These are phyloP conservation scores for Verticillium albo-atrum DNA, from an alignment of 2,329 filamentous ascomycete genomes.

Conservation along the genomic window DNA sequence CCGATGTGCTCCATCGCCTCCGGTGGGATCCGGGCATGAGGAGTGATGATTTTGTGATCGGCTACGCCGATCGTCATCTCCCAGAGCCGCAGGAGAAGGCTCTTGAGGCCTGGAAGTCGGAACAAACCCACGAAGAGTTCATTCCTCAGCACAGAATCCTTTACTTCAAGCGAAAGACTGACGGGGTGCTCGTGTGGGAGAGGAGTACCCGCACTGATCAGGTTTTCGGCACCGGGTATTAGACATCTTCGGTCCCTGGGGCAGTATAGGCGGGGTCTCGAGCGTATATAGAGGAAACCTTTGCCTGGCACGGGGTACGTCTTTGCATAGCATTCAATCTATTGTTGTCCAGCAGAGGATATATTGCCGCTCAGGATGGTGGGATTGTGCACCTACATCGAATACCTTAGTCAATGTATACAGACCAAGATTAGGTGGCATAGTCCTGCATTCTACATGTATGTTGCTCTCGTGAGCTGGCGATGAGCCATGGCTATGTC, in stretches of 20 bases:
- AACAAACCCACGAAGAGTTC: conserved; percentile 62
- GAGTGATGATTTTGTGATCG: conserved; percentile 49
- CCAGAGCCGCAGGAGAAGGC: conserved; percentile 47
- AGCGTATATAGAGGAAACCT: no score
- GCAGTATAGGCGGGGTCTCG: no score
- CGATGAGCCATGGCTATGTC: no score
- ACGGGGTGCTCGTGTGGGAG: conserved; percentile 53
- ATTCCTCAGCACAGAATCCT: conserved; percentile 61
- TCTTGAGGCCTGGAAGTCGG: conserved; percentile 53
- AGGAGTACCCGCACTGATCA: conserved; percentile 45
- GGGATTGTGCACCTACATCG: no score
- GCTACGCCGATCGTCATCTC: conserved; percentile 56
- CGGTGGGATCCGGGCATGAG: conserved; percentile 55
- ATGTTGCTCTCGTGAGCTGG: no score
- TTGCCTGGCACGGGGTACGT: no score
- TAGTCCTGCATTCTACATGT: no score
- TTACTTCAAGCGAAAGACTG: conserved; percentile 53
- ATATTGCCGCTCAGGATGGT: no score
- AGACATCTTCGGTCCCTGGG: background rate
- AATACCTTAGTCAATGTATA: no score
- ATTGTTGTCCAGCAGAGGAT: no score
- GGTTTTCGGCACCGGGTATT: conserved; percentile 49
- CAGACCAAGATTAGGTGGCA: no score
- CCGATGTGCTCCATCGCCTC: conserved; percentile 55
- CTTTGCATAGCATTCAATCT: no score